These are phyloP conservation scores for Carex littledalei DNA, from an alignment of 176 grass and related monocot species.

Conservation along the genomic window DNA sequence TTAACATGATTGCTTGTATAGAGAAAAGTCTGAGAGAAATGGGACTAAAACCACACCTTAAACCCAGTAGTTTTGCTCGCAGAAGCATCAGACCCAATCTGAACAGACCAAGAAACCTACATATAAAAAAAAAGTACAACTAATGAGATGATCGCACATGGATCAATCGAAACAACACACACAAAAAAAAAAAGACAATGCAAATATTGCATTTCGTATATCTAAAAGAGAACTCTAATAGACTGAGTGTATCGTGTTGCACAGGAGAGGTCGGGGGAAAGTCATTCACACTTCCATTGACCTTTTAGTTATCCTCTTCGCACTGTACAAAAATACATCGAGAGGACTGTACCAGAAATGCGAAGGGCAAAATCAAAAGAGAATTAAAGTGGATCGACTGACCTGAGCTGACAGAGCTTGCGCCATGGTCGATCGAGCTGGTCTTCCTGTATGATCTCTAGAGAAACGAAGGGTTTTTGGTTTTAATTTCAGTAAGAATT, in stretches of 20 bases:
- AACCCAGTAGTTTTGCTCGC: constrained; percentile 1
- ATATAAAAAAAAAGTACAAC: neutral
- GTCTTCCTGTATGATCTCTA: neutral
- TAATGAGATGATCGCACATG: neutral
- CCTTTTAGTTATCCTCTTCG: neutral
- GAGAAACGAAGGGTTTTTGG: neutral
- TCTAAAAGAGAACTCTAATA: neutral
- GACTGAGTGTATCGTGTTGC: neutral
- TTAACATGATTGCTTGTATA: neutral
- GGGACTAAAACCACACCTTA: constrained; percentile 26
- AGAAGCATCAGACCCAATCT: constrained; percentile 21
- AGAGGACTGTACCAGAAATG: neutral
- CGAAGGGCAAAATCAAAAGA: neutral
- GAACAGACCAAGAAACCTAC: constrained; percentile 20
- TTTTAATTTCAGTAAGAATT: constrained; percentile 1
- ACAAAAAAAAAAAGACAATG: neutral
- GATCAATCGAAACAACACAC: neutral
- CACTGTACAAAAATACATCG: neutral
- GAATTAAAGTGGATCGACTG: constrained; percentile 4
- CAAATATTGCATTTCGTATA: neutral
- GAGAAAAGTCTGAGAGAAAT: neutral
- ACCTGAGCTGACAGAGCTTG: constrained; percentile 41
- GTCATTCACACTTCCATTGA: neutral
- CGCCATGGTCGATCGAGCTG: constrained; percentile 29
- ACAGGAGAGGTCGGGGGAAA: neutral